These are phyloP conservation scores for Leccinum pellstonianum DNA, from an alignment of 768 basidiomycete genomes.

Conservation along the genomic window DNA sequence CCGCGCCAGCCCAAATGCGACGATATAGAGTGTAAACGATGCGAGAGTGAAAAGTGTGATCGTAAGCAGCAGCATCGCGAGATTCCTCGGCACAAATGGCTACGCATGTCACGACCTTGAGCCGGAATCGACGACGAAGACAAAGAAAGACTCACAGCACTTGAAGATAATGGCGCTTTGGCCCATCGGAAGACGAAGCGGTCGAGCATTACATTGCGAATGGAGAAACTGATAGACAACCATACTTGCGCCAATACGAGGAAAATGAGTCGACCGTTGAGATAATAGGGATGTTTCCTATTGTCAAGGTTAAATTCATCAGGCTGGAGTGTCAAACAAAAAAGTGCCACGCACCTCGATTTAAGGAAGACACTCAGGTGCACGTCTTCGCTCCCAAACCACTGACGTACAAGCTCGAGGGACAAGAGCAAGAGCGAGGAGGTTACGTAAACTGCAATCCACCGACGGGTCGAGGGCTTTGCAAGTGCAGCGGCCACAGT, in stretches of 20 bases:
- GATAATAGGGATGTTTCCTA: constrained; percentile 73
- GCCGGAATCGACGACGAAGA: not conserved
- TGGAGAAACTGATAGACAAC: constrained; percentile 45
- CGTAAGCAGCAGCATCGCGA: constrained; percentile 33
- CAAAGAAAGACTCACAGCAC: constrained; percentile 18
- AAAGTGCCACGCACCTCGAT: constrained; percentile 50
- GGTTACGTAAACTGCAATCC: constrained; percentile 44
- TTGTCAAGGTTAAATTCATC: not conserved
- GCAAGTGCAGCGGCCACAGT: constrained; percentile 45
- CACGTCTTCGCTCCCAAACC: constrained; percentile 34
- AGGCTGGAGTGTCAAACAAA: not conserved
- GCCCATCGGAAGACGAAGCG: constrained; percentile 53
- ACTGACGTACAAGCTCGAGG: constrained; percentile 42
- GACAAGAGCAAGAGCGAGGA: constrained; percentile 46
- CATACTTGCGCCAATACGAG: constrained; percentile 52
- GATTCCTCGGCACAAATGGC: constrained; percentile 23
- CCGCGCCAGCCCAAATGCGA: constrained; percentile 48
- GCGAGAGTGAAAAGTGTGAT: constrained; percentile 42
- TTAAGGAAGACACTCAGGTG: constrained; percentile 59
- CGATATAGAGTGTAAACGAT: constrained; percentile 39
- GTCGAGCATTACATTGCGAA: constrained; percentile 62
- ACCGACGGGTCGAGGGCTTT: constrained; percentile 46
- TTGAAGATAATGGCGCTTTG: constrained; percentile 11
- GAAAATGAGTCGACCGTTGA: constrained; percentile 68
- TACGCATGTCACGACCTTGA: not conserved